phyloP scores from a whole-genome alignment of 495 filamentous ascomycete genomes.

The Hypoxylon cercidicola region DNA sequence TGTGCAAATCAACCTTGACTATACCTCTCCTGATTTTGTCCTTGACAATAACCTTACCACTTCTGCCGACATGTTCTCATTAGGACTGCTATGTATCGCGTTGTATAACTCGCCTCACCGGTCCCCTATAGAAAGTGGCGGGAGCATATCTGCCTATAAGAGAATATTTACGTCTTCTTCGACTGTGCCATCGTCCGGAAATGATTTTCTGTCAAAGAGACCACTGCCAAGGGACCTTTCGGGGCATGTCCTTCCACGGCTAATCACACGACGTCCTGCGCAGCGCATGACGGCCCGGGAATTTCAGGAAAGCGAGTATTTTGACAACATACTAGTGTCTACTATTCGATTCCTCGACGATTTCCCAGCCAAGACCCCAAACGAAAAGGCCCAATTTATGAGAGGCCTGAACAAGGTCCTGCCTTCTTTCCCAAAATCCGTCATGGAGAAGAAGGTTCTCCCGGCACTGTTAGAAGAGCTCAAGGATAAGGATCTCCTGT shows the following conservation, averaged over 20 bases:
- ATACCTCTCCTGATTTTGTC: slow-evolving; percentile 91
- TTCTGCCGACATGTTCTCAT: slow-evolving; percentile 88
- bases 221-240: slow-evolving; percentile 82
- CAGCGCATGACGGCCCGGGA: slow-evolving; percentile 88
- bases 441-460: slow-evolving; percentile 93
- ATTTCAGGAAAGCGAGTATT: slow-evolving; percentile 93
- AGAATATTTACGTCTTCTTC: slow-evolving; percentile 79
- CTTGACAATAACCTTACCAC: slow-evolving; percentile 84
- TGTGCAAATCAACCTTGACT: slow-evolving; percentile 92
- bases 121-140: slow-evolving; percentile 84
- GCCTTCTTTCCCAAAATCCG: slow-evolving; percentile 88
- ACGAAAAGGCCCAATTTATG: slow-evolving; percentile 92
- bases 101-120: slow-evolving; percentile 92
- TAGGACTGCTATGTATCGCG: slow-evolving; percentile 87
- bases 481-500: slow-evolving; percentile 87
- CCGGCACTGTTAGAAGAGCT: slow-evolving; percentile 89
- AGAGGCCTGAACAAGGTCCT: slow-evolving; percentile 86
- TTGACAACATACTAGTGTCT: slow-evolving; percentile 94
- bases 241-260: slow-evolving; percentile 76
- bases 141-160: slow-evolving; percentile 81
- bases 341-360: slow-evolving; percentile 94
- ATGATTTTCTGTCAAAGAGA: slow-evolving; percentile 83
- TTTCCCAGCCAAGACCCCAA: slow-evolving; percentile 88
- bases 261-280: slow-evolving; percentile 87
- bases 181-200: slow-evolving; percentile 76